Evolutionary conservation across 164 flowering plant species (phyloP), one percentile per base, ranked within the genome.

Genomic region (Piper betle): DNA sequence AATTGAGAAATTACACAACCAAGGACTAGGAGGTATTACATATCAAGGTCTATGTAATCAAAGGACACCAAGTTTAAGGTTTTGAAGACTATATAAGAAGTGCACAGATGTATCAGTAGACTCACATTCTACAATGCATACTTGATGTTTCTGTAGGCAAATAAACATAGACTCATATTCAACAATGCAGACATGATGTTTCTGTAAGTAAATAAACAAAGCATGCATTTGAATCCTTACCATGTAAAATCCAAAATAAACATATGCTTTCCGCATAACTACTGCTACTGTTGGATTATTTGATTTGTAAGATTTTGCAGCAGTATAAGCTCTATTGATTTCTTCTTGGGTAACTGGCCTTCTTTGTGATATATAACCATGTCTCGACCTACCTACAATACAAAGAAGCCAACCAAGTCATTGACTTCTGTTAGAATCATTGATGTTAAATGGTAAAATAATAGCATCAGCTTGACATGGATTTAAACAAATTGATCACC

Each of bases 241-340:
- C 56, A 53, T n/a, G n/a, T n/a, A 53, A 20, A 53, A 53, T 53
- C 56, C 56, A 53, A 5, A 53, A 15, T 53, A 53, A 53, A 53
- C 56, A 53, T 53, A 53, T 8, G 56, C 19, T 8, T 8, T n/a
- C 56, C 56, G 56, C 56, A 53, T 53, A 53, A 53, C 19, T 8
- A 53, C 33, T 2, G 9, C 19, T 2, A 20, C 56, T 15, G 33
- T n/a, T 15, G 56, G 56, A n/a, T 53, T 4, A 2, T 3, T 53
- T 20, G 56, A 53, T 16, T 7, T 53, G 56, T 15, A 53, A 53
- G 56, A 53, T 9, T 4, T 4, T n/a, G 56, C 56, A n/a, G 19
- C 56, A 2, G 1, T 7, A 53, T 2, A 53, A 15, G 56, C 9
- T 53, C 56, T 53, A 2, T 53, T 15, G 6, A 6, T 20, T 53